Percentiles rank a stretch among this genome's conserved stretches.
Conservation (phyloP, 768 basidiomycete species). For the Mycena metata region DNA sequence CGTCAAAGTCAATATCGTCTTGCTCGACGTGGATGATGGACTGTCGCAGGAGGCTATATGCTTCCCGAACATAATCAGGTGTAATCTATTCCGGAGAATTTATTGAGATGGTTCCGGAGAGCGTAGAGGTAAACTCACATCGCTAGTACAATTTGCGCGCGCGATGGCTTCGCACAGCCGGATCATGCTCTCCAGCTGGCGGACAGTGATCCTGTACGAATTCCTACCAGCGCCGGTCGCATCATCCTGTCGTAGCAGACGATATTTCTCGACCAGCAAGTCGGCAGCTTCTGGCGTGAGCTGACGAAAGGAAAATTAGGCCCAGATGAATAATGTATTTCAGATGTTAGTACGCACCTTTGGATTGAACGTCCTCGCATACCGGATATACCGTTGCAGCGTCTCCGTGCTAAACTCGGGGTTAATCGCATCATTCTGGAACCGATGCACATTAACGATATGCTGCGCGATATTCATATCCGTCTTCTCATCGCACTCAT, state of each 20-base stretch:
- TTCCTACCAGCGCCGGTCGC: conserved; percentile 88
- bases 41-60: conserved; percentile 92
- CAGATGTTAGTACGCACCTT: conserved; percentile 68
- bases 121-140: conserved; percentile 63
- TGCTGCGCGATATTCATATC: conserved; percentile 96
- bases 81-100: conserved; percentile 72
- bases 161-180: conserved; percentile 98
- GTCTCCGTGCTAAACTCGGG: conserved; percentile 99
- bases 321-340: conserved; percentile 10
- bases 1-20: conserved; percentile 98
- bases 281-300: conserved; percentile 94
- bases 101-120: conserved; percentile 2
- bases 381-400: conserved; percentile 95
- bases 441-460: conserved; percentile 97
- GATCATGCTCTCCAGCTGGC: conserved; percentile 98
- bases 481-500: conserved; percentile 94
- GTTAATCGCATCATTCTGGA: conserved; percentile 93
- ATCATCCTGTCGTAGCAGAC: conserved; percentile 93
- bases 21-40: conserved; percentile 99
- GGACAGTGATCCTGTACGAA: conserved; percentile 97
- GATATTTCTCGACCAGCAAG: conserved; percentile 95
- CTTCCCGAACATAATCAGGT: conserved; percentile 95
- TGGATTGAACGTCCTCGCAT: conserved; percentile 96
- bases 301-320: conserved; percentile 55
- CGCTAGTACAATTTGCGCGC: conserved; percentile 94